Base-by-base conservation (phyloP, 495 filamentous ascomycete species). In the Penicillium tannophilum region DNA sequence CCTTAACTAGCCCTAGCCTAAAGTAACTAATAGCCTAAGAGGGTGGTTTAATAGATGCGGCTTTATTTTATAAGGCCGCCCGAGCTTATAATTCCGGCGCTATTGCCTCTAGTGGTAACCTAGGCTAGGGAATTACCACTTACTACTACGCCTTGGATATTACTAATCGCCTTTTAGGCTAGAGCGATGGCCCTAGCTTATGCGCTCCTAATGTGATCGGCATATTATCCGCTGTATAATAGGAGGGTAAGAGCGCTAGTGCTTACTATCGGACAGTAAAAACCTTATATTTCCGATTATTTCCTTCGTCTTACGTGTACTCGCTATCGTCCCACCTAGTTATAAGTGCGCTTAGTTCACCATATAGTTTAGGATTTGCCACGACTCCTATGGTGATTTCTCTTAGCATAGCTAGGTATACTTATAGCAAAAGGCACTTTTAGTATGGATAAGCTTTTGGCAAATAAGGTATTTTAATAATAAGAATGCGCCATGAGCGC, bases 71-170 rank as follows among this genome's bases (percentile, higher is more conserved):
- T 69, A 69, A 68, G 50, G 80, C 77, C 6, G 79, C 81, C 2
- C 72, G 82, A 41, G 73, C 77, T 48, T 87, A 85, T 69, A 87
- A 87, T 74, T 83, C 82, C 31, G 84, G 84, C 55, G 76, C 73
- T 16, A 50, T 86, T 41, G 75, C 59, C 35, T 6, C 64, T n/a
- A 64, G 59, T 33, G 76, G 75, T 7, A 80, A 85, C 64, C 66
- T 86, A 16, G 75, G 75, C 51, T 59, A 64, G 9, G 82, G 81
- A 16, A 60, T 70, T 42, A 79, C 82, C n/a, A 85, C 83, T 39
- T 80, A 4, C 73, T 44, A n/a, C 42, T 44, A 17, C 19, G 42
- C 42, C 16, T 44, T 26, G 8, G 83, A 87, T 58, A 66, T 87
- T 64, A 81, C 82, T 54, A 84, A 85, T 68, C 78, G 82, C 54